A percentile compares a stretch with the other conserved stretches of the same genome.
Evolutionary conservation across 352 stramenopile genomes (phyloP).

Genomic region (Globisporangium spinosum): DNA sequence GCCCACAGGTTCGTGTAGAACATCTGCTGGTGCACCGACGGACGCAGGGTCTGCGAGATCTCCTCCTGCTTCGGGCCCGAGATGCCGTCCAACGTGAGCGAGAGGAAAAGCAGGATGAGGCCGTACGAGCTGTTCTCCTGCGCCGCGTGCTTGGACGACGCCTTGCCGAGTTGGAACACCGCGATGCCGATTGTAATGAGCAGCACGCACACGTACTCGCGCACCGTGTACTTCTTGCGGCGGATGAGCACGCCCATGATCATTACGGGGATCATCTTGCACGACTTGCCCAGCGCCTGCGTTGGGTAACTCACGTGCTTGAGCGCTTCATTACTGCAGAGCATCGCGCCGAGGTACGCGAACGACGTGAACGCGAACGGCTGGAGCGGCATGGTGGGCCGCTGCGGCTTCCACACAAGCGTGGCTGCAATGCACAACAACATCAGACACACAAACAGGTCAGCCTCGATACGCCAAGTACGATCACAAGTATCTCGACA

Average conservation of each 20-base stretch:
- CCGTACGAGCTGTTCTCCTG: conserved; percentile 90
- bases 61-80: conserved; percentile 96
- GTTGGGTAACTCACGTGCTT: conserved; percentile 97
- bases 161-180: conserved; percentile 88
- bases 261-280: conserved; percentile 99
- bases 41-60: conserved; percentile 66
- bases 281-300: conserved; percentile 97
- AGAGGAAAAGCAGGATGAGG: conserved; percentile 86
- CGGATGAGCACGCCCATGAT: conserved; percentile 91
- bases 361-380: conserved; percentile 88
- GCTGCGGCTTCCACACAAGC: conserved; percentile 79
- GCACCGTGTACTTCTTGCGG: conserved; percentile 87
- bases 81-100: conserved; percentile 94
- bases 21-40: conserved; percentile 89
- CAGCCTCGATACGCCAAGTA: not conserved
- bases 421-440: conserved; percentile 31
- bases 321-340: conserved; percentile 90
- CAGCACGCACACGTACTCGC: conserved; percentile 89
- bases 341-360: conserved; percentile 89
- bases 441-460: not conserved
- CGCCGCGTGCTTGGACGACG: conserved; percentile 58
- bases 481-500: not conserved
- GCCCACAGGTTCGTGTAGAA: conserved; percentile 89
- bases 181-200: conserved; percentile 90
- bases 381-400: conserved; percentile 59